Percentiles rank a stretch among this genome's conserved stretches.
Evolutionary conservation across 176 grass and related monocot genomes (phyloP).

Genomic region (Oryza coarctata): DNA sequence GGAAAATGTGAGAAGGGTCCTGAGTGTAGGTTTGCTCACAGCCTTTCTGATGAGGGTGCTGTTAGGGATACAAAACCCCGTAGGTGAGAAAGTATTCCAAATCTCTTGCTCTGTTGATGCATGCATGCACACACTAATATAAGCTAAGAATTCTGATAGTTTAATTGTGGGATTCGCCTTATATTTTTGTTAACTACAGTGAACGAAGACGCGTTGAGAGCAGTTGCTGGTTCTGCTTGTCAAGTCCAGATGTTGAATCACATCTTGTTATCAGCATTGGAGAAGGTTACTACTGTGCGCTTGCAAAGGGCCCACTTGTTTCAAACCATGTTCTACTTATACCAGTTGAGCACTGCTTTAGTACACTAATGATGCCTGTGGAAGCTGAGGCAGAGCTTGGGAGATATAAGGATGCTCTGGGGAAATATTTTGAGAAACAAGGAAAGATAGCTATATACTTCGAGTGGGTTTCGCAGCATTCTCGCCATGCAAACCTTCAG

Average conservation of each 20-base stretch:
- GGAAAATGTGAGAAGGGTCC: slow-evolving; percentile 78
- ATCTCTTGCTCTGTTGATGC: slow-evolving; percentile 6
- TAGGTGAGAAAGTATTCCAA: slow-evolving; percentile 47
- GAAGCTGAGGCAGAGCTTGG: slow-evolving; percentile 74
- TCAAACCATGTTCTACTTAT: slow-evolving; percentile 74
- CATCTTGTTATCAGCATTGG: slow-evolving; percentile 82
- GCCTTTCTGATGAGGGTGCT: slow-evolving; percentile 58
- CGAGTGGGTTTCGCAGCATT: slow-evolving; percentile 72
- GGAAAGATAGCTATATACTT: slow-evolving; percentile 65
- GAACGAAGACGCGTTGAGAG: slow-evolving; percentile 50
- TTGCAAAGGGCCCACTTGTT: slow-evolving; percentile 93
- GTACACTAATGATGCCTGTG: slow-evolving; percentile 59
- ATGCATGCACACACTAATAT: background rate
- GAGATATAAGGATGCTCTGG: slow-evolving; percentile 69
- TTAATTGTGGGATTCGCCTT: slow-evolving; percentile 28
- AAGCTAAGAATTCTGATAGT: slow-evolving; percentile 4
- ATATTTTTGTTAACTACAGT: slow-evolving; percentile 30
- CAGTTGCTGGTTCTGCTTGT: slow-evolving; percentile 97
- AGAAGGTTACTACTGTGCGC: slow-evolving; percentile 85
- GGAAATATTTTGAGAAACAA: slow-evolving; percentile 71
- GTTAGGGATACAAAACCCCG: slow-evolving; percentile 45
- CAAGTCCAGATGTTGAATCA: slow-evolving; percentile 83
- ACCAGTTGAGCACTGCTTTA: slow-evolving; percentile 76
- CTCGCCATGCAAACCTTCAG: slow-evolving; percentile 91
- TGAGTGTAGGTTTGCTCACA: slow-evolving; percentile 76